Evolutionary conservation across 2,329 filamentous ascomycete genomes (phyloP), one percentile per base, ranked within the genome.

Genomic region (Aspergillus unguis): DNA sequence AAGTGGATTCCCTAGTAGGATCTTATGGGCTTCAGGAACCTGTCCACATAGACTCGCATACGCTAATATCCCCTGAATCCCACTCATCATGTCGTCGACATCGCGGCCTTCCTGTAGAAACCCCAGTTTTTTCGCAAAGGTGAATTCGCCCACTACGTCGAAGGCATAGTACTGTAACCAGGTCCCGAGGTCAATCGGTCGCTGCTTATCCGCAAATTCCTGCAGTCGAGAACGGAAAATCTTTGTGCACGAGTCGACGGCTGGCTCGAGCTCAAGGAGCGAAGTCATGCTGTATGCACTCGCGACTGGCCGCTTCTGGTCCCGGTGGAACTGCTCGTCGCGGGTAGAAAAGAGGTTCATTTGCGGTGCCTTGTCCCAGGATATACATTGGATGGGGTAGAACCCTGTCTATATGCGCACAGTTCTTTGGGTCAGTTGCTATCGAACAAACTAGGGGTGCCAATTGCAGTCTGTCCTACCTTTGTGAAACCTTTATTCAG

Each of bases 131-230:
- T 88, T 88, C 66, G 83, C 85, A 71, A 88, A 91, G 0, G 87
- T 90, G 62, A 91, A 81, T 56, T 88, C 85, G 3, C 87, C 87
- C 54, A 90, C 90, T 10, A 91, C 87, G 63, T 92, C 88, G 62
- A 92, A 92, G 0, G 88, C 87, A 61, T 88, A 91, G 65, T 85
- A 91, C 63, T 92, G 88, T 52, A 92, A 73, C 88, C 88, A 91
- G 7, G 4, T 35, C 6, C 53, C 56, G 0, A 62, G 45, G 31
- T 62, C 53, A 27, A 60, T 27, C 2, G 48, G 26, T 4, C 33
- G 10, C 6, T 23, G 8, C 10, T 35, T 27, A 25, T 44, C 31
- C n/a, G 38, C 49, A 40, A 56, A 62, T 6, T 68, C 61, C 53
- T 9, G 44, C 11, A 46, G 44, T 9, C 44, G 44, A 7, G 32